Evolutionary conservation across 1,139 yeast genomes (phyloP).

Genomic region (Sugiyamaella grinbergsii): DNA sequence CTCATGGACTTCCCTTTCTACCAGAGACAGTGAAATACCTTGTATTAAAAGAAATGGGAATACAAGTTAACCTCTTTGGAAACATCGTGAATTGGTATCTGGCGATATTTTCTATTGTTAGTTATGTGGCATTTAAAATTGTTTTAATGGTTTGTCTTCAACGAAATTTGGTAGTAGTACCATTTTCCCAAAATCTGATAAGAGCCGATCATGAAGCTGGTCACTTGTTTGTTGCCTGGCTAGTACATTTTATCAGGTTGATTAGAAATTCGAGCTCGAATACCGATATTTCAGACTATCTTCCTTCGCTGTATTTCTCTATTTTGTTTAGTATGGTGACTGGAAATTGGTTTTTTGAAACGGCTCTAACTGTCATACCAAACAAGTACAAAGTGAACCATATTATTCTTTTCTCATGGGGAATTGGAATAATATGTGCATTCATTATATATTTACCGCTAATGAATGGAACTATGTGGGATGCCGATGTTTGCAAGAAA

Average conservation of each 20-base stretch:
- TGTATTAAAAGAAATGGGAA: constrained; percentile 42
- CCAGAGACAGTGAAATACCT: constrained; percentile 57
- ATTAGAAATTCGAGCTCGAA: constrained; percentile 19
- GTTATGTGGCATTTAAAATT: constrained; percentile 30
- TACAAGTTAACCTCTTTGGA: constrained; percentile 57
- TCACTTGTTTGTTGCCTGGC: constrained; percentile 32
- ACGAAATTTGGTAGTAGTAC: constrained; percentile 24
- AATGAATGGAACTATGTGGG: constrained; percentile 31
- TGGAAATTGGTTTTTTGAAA: constrained; percentile 24
- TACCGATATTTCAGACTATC: constrained; percentile 29
- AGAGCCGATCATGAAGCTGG: constrained; percentile 36
- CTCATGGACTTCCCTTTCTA: constrained; percentile 46
- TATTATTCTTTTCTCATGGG: constrained; percentile 16
- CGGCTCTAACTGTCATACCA: constrained; percentile 6
- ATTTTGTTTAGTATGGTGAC: constrained; percentile 27
- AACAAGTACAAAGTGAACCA: background rate
- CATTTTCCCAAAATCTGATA: constrained; percentile 20
- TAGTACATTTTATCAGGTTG: constrained; percentile 27
- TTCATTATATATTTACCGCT: constrained; percentile 30
- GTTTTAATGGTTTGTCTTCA: constrained; percentile 31
- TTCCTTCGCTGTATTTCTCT: constrained; percentile 36
- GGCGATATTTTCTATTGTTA: constrained; percentile 23
- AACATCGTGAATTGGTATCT: constrained; percentile 57
- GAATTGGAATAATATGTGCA: constrained; percentile 11
- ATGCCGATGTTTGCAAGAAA: constrained; percentile 30